These are phyloP conservation scores for Backusella psychrophila DNA, from an alignment of 192 early-diverging fungal genomes.

Conservation along the genomic window DNA sequence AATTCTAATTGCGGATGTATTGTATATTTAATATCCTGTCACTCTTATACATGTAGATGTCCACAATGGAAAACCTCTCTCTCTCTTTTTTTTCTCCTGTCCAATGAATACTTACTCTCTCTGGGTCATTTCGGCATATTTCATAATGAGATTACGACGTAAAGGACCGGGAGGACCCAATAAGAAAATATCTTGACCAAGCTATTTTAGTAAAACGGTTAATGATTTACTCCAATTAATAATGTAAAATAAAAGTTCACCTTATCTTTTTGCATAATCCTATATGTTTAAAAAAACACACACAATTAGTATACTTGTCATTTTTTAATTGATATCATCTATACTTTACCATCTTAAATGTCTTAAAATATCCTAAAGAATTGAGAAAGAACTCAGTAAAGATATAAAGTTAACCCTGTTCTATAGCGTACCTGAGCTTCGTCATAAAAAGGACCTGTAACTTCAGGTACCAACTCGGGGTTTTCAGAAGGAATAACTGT, in stretches of 20 bases:
- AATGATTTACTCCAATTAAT: background rate
- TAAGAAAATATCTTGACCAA: slow-evolving; percentile 83
- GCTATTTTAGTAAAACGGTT: slow-evolving; percentile 10
- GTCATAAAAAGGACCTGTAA: slow-evolving; percentile 50
- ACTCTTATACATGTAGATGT: too few species aligned
- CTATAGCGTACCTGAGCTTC: slow-evolving; percentile 46
- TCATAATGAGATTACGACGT: slow-evolving; percentile 62
- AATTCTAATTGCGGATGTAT: slow-evolving; percentile 30
- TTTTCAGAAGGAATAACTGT: slow-evolving; percentile 39
- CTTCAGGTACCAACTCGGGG: slow-evolving; percentile 54
- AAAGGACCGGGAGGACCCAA: slow-evolving; percentile 72
- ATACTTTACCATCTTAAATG: slow-evolving; percentile 38
- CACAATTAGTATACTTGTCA: background rate
- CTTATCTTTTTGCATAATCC: slow-evolving; percentile 87
- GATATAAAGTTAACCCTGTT: background rate
- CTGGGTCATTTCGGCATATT: slow-evolving; percentile 67
- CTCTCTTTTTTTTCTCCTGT: too few species aligned
- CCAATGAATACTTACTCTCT: slow-evolving; percentile 32
- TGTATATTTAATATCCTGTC: background rate
- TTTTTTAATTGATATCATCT: background rate
- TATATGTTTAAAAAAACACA: slow-evolving; percentile 12
- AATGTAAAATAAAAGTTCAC: slow-evolving; percentile 5
- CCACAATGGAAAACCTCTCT: too few species aligned
- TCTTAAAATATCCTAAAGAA: slow-evolving; percentile 32
- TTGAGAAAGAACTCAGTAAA: background rate